Base-by-base conservation (phyloP, 139 green algal genomes). In the Chlamydomonas asymmetrica region DNA sequence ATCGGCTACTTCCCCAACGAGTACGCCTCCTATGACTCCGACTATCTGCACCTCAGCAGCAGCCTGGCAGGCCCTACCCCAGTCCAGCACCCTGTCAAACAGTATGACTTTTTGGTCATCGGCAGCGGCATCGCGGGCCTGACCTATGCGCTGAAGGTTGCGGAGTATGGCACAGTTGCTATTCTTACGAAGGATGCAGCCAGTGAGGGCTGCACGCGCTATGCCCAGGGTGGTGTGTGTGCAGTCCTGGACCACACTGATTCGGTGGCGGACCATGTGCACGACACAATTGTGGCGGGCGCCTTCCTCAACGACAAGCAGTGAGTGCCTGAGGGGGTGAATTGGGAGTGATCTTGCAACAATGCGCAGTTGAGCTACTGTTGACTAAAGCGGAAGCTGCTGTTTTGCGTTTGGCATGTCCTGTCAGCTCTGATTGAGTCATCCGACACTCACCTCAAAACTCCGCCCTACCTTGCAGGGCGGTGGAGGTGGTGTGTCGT, bases 101-200 rank as follows among this genome's bases (percentile, higher is more conserved):
- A 91, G 52, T 85, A 88, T 63, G 96, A 99, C 63, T 98, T 97
- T 72, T 61, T 98, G 8, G 96, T 99, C 22, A 87, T 99, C 25
- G 96, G 96, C 48, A 93, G 75, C 59, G 96, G 96, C 71, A 97
- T 99, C 45, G 96, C 96, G 10, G 96, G 96, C 22, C 86, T 99
- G 9, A 92, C 87, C 3, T 99, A 98, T 75, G 96, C 96, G 1
- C 85, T 99, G 20, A 95, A 96, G 63, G 92, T 97, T 16, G 95
- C 96, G 0, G 80, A 96, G 78, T 87, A 97, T 73, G 96, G 95
- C 62, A 88, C 63, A 1, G 96, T 99, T 8, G 95, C 93, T 0
- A 73, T 99, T 5, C 86, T 99, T 34, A 99, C 96, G 62, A 99
- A 99, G 82, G 91, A 86, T 8, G 27, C 73, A 3, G 89, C 90